Base-by-base conservation (phyloP, 169 alveolate genomes). In the Plasmodium gaboni region DNA sequence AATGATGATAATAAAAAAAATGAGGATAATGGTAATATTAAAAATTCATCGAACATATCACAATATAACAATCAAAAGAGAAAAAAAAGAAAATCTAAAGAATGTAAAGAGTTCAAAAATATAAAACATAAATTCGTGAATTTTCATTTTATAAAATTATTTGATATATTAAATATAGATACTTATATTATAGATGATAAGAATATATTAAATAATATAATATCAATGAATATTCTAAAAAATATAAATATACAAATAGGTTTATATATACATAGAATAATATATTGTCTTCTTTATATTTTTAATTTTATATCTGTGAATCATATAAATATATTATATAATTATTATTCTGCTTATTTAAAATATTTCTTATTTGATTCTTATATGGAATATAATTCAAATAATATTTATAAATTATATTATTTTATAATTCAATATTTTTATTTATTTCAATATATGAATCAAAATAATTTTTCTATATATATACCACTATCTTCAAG, bases 131-230 rank as follows among this genome's bases (percentile, higher is more conserved):
- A 57, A 6, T 67, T 69, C 17, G 22, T 60, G 13, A 51, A 55
- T 4, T 28, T 53, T 38, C 72, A 68, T 72, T 61, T 83, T 24
- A 10, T 53, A 26, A 83, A 68, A 63, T 8, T 83, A 13, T 83
- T 83, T 60, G 68, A 83, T 17, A 53, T 68, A 7, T 68, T 83
- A 12, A 61, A 60, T 15, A 9, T 28, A 15, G 0, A 19, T 0
- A 83, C 67, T 0, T 83, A 69, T 10, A 55, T 83, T 32, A 8
- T 83, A 28, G 91, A 83, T 38, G 73, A 83, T 32, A 50, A 13
- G 19, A 13, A 53, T 2, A 48, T 68, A 9, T n/a, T 72, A 32
- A 72, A 55, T 6, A 68, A 24, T 8, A 22, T 42, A 53, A 26
- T 19, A 48, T 17, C 15, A 6, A 1, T 38, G 12, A 17, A 55